Percentiles rank a stretch among this genome's conserved stretches.
These are phyloP conservation scores for Ceratobasidium sp. DNA, from an alignment of 1,284 basidiomycete genomes.

Conservation along the genomic window DNA sequence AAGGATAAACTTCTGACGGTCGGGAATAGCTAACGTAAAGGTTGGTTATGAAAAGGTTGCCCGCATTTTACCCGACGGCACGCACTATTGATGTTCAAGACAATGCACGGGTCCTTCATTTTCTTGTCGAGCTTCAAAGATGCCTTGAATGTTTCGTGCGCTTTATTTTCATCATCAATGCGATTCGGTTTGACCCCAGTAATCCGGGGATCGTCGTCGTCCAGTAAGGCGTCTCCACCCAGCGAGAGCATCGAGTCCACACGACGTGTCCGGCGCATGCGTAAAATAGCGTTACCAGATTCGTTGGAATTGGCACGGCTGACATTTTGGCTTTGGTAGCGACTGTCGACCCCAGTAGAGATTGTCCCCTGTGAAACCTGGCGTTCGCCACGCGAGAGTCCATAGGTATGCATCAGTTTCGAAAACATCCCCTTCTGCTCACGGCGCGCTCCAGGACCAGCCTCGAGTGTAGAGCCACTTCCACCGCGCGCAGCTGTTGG, in stretches of 20 bases:
- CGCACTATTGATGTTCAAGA: constrained; percentile 45
- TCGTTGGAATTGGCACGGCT: constrained; percentile 38
- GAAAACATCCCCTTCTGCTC: constrained; percentile 23
- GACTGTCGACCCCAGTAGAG: constrained; percentile 32
- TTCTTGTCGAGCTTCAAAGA: constrained; percentile 34
- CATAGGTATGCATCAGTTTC: constrained; percentile 36
- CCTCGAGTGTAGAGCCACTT: constrained; percentile 32
- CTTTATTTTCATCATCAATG: constrained; percentile 49
- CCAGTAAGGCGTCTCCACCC: constrained; percentile 41
- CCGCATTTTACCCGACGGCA: background rate
- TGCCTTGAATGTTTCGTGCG: constrained; percentile 31
- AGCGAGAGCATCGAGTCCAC: constrained; percentile 20
- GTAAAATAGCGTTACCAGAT: constrained; percentile 14
- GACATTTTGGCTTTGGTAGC: constrained; percentile 36
- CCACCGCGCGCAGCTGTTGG: constrained; percentile 20
- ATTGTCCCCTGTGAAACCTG: constrained; percentile 23
- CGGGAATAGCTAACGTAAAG: constrained; percentile 62
- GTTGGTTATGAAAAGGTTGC: background rate
- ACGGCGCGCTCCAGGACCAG: constrained; percentile 19
- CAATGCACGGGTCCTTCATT: constrained; percentile 26
- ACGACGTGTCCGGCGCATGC: constrained; percentile 30
- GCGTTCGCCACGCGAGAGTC: constrained; percentile 18
- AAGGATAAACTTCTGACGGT: constrained; percentile 73
- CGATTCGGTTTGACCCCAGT: constrained; percentile 48
- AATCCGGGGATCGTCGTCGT: constrained; percentile 50